phyloP scores from a whole-genome alignment of 352 stramenopile species.

The Achlya hypogyna region DNA sequence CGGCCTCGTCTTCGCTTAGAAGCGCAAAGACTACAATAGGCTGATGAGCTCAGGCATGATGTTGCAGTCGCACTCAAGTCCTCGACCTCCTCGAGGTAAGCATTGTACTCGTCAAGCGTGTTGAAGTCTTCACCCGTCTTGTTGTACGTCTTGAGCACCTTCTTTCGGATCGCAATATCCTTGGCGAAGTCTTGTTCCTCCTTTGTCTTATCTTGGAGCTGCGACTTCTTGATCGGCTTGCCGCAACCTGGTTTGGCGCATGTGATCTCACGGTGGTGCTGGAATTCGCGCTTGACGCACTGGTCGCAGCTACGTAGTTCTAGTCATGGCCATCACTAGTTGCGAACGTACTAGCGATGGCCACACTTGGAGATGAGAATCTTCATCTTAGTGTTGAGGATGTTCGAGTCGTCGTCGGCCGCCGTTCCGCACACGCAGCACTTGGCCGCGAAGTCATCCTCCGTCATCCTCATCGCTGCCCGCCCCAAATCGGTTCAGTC shows the following conservation, averaged over 20 bases:
- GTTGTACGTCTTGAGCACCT: slow-evolving; percentile 85
- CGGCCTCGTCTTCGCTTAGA: slow-evolving; percentile 61
- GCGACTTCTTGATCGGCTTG: slow-evolving; percentile 83
- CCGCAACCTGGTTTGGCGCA: slow-evolving; percentile 51
- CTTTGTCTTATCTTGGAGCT: slow-evolving; percentile 83
- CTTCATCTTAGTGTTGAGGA: slow-evolving; percentile 88
- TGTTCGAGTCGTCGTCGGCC: slow-evolving; percentile 77
- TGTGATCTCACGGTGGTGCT: slow-evolving; percentile 79
- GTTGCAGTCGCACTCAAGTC: slow-evolving; percentile 52
- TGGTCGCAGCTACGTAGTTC: slow-evolving; percentile 52
- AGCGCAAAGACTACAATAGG: slow-evolving; percentile 65
- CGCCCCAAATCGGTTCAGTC: background rate
- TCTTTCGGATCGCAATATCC: slow-evolving; percentile 79
- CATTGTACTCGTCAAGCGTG: slow-evolving; percentile 80
- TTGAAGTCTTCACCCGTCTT: slow-evolving; percentile 83
- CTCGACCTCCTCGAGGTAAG: slow-evolving; percentile 78
- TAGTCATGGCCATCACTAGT: background rate
- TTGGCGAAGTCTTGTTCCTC: slow-evolving; percentile 84
- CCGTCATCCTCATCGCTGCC: slow-evolving; percentile 17
- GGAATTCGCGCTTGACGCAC: slow-evolving; percentile 83
- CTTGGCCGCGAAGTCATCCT: slow-evolving; percentile 67
- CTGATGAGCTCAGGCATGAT: background rate
- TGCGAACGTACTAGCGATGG: slow-evolving; percentile 75
- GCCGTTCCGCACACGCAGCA: slow-evolving; percentile 85
- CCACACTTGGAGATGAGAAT: slow-evolving; percentile 88